These are phyloP conservation scores for Dictyostelium purpureum DNA, from an alignment of 78 protist genomes.

Conservation along the genomic window DNA sequence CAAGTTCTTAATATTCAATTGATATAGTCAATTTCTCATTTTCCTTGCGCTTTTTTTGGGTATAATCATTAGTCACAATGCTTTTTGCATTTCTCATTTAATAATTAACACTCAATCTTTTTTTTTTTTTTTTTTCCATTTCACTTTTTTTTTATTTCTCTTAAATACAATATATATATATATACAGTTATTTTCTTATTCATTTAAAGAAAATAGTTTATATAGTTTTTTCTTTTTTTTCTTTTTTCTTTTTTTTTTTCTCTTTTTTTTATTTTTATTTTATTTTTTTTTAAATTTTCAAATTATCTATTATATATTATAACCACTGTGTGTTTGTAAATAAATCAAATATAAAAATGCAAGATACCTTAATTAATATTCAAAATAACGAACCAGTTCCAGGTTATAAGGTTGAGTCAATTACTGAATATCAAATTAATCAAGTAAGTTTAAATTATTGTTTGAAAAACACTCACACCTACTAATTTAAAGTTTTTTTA, in stretches of 20 bases:
- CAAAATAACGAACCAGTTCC: neutral
- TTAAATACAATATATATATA: too few species aligned
- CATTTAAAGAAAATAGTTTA: neutral
- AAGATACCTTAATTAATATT: slow-evolving; percentile 2
- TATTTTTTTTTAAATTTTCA: neutral
- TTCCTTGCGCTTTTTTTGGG: too few species aligned
- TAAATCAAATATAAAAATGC: neutral
- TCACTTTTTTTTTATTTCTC: neutral
- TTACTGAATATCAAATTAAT: slow-evolving; percentile 4
- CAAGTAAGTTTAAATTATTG: slow-evolving; percentile 1
- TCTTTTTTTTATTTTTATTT: neutral
- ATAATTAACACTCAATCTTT: too few species aligned
- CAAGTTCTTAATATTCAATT: too few species aligned
- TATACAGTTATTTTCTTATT: too few species aligned
- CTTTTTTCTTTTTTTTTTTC: neutral
- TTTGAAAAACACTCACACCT: neutral
- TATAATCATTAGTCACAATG: too few species aligned
- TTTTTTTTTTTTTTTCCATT: neutral
- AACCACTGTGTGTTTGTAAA: too few species aligned
- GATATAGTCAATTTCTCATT: too few species aligned
- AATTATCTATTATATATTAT: too few species aligned
- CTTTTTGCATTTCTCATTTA: too few species aligned
- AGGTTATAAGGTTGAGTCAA: slow-evolving; percentile 5
- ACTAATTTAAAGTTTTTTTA: neutral
- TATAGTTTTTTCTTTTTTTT: neutral